These are phyloP conservation scores for Microcyclosporella mali DNA, from an alignment of 2,329 filamentous ascomycete species.

Conservation along the genomic window DNA sequence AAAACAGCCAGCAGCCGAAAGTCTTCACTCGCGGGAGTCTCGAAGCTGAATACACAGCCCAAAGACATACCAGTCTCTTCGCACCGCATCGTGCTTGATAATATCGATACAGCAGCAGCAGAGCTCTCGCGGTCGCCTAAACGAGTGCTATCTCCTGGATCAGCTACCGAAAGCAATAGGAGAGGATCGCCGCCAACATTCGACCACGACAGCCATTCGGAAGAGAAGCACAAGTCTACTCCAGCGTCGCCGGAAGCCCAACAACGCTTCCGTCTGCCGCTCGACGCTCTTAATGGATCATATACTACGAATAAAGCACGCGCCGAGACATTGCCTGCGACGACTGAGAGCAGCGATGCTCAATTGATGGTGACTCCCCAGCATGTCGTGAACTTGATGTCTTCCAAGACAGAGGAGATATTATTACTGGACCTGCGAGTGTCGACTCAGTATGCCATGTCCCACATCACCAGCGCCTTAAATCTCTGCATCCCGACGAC, in stretches of 20 bases:
- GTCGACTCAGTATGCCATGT: conserved; percentile 70
- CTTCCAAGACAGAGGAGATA: conserved; percentile 44
- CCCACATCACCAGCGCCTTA: conserved; percentile 71
- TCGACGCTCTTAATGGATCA: conserved; percentile 21
- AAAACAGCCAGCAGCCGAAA: conserved; percentile 17
- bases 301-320: conserved; percentile 27
- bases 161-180: conserved; percentile 38
- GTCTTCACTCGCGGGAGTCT: conserved; percentile 2
- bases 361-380: conserved; percentile 43
- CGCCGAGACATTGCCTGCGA: conserved; percentile 43
- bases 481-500: conserved; percentile 96
- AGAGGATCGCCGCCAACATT: conserved; percentile 40
- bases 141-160: conserved; percentile 43
- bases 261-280: conserved; percentile 25
- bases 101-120: conserved; percentile 22
- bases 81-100: conserved; percentile 14
- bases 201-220: background rate
- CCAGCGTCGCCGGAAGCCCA: conserved; percentile 27
- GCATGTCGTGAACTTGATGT: conserved; percentile 44
- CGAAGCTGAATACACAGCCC: conserved; percentile 34
- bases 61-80: conserved; percentile 35
- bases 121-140: conserved; percentile 40
- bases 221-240: conserved; percentile 4
- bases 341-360: conserved; percentile 25
- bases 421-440: conserved; percentile 82